phyloP scores from a whole-genome alignment of 768 basidiomycete genomes.

The Termitomyces heimii region DNA sequence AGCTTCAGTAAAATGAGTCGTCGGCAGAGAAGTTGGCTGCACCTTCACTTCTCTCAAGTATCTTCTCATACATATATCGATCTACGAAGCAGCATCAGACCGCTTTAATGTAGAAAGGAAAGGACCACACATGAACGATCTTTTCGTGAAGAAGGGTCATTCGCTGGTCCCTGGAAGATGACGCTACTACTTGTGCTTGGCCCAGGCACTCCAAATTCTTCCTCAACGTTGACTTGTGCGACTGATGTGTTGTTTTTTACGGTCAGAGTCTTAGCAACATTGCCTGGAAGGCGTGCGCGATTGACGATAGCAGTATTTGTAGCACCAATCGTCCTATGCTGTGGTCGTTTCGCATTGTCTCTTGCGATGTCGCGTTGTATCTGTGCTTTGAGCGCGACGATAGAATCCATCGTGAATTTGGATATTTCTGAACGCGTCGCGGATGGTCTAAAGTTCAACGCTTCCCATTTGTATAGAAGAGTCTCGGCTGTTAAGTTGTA shows the following conservation, averaged over 20 bases:
- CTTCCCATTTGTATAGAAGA: constrained; percentile 69
- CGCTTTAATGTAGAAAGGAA: background rate
- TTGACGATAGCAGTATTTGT: constrained; percentile 27
- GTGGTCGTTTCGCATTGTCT: constrained; percentile 26
- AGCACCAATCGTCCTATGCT: constrained; percentile 19
- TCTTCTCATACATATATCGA: constrained; percentile 94
- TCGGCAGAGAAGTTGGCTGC: constrained; percentile 4
- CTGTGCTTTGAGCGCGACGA: constrained; percentile 37
- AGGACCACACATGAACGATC: constrained; percentile 51
- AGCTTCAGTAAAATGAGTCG: background rate
- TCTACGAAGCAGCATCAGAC: constrained; percentile 31
- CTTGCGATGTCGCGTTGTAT: constrained; percentile 42
- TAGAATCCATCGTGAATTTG: constrained; percentile 42
- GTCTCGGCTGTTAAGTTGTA: constrained; percentile 47
- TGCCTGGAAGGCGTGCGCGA: constrained; percentile 26
- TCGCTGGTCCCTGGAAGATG: constrained; percentile 33
- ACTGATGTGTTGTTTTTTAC: constrained; percentile 8
- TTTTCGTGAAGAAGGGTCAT: constrained; percentile 29
- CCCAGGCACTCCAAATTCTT: constrained; percentile 18
- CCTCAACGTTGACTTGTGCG: constrained; percentile 31
- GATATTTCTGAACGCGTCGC: constrained; percentile 29
- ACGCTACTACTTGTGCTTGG: constrained; percentile 23
- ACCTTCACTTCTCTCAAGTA: constrained; percentile 82
- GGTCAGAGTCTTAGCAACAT: constrained; percentile 18
- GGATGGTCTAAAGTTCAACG: constrained; percentile 34